Base-by-base conservation (phyloP, 495 filamentous ascomycete genomes). In the Penicillium longicatenatum region DNA sequence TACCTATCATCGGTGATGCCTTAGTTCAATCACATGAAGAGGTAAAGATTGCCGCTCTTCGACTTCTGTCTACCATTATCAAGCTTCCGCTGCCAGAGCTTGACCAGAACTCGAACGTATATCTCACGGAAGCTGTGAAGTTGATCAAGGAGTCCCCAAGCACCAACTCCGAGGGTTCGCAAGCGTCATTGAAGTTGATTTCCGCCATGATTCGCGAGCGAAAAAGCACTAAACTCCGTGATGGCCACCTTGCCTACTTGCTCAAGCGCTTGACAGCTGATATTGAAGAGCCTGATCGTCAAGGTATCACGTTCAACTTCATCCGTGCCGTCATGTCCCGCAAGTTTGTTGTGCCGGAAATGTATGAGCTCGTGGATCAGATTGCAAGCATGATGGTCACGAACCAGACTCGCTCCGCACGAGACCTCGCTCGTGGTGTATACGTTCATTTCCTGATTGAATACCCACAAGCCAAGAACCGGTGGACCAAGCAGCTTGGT, bases 311-410 rank as follows among this genome's bases (percentile, higher is more conserved):
- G 0, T 98, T 97, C 79, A 96, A 91, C 68, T 97, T 98, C 68
- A 78, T 98, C 26, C 84, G 89, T 48, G 88, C 89, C 1, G 85
- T 98, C 41, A 84, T 98, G 73, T 85, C 87, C 21, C 82, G 92
- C 22, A 96, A 90, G 70, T 78, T 97, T 48, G 79, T 96, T 54
- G 91, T 95, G 46, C 84, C 92, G 2, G 85, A 89, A 47, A 86
- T 98, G 48, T 98, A 98, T 70, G 93, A 98, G 62, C 85, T 89
- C 14, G 82, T 96, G 50, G 94, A 98, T 65, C 82, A 87, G 60
- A 86, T 97, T 31, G 89, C 90, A 22, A 84, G 80, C n/a, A 87
- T 98, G 72, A 96, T 98, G 93, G 90, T 98, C 55, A 97, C 89
- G 22, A 97, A 97, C 70, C 89, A 96, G 55, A 92, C 92, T 60